phyloP scores from a whole-genome alignment of 2,329 filamentous ascomycete genomes.

The Ceratocystis eucalypticola region DNA sequence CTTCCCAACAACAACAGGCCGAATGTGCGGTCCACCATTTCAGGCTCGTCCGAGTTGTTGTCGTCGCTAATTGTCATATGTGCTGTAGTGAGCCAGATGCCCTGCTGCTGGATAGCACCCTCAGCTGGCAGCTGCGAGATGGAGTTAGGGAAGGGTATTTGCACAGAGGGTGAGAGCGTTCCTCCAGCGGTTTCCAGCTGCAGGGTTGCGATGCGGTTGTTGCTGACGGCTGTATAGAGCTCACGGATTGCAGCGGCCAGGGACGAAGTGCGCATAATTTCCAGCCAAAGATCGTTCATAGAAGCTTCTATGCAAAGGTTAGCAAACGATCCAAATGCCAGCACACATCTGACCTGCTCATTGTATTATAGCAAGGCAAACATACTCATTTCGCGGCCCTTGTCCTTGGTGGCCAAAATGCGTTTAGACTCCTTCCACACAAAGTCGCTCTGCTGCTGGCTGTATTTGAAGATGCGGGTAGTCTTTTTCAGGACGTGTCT shows the following conservation, averaged over 20 bases:
- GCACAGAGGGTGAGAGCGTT: conserved; percentile 46
- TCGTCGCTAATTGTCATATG: conserved; percentile 59
- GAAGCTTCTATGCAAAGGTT: conserved; percentile 33
- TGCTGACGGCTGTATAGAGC: conserved; percentile 67
- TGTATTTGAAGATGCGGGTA: conserved; percentile 83
- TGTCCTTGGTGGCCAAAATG: conserved; percentile 69
- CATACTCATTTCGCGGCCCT: conserved; percentile 56
- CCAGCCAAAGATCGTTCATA: conserved; percentile 54
- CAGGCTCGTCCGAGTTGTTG: conserved; percentile 48
- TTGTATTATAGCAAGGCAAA: conserved; percentile 16
- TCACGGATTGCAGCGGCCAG: conserved; percentile 72
- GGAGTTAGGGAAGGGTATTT: conserved; percentile 53
- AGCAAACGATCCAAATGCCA: background rate
- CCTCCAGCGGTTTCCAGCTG: conserved; percentile 54
- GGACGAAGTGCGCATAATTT: conserved; percentile 58
- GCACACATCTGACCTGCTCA: background rate
- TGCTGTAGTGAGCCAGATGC: conserved; percentile 77
- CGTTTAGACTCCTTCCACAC: conserved; percentile 82
- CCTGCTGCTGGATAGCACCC: conserved; percentile 54
- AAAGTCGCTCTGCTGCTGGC: conserved; percentile 79
- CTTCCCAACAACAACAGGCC: conserved; percentile 74
- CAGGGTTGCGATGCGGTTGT: conserved; percentile 74
- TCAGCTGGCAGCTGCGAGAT: conserved; percentile 59
- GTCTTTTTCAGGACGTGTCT: conserved; percentile 83
- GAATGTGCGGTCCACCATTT: conserved; percentile 71